Conservation (phyloP, 306 rosid genomes). For the Sphenostylis stenocarpa region DNA sequence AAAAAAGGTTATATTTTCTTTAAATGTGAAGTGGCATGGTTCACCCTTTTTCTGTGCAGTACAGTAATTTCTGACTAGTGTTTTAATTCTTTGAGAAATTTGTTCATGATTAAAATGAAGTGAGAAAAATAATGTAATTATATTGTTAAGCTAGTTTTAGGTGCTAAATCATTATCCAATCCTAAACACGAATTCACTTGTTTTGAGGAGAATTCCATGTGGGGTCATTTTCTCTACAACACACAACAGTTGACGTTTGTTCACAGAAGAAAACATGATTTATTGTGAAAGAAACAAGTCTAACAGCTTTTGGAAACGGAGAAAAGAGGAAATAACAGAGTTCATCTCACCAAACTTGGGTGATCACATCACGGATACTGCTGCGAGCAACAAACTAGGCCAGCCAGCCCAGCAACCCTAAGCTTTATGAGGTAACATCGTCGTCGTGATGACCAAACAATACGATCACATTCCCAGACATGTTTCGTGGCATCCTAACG, state of each 20-base stretch:
- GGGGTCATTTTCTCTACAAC: background rate
- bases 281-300: slow-evolving; percentile 30
- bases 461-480: slow-evolving; percentile 31
- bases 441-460: slow-evolving; percentile 28
- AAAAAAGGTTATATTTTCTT: background rate
- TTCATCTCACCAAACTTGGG: background rate
- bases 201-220: background rate
- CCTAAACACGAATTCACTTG: background rate
- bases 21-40: background rate
- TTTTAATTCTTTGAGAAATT: too few species aligned
- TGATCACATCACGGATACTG: slow-evolving; percentile 25
- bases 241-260: background rate
- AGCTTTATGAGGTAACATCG: slow-evolving; percentile 35
- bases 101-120: too few species aligned
- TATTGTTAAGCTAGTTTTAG: background rate
- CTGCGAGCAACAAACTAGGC: slow-evolving; percentile 11
- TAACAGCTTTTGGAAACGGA: background rate
- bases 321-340: background rate
- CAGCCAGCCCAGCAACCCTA: slow-evolving; percentile 6
- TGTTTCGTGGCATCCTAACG: slow-evolving; percentile 19
- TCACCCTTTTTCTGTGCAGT: background rate
- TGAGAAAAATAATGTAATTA: too few species aligned
- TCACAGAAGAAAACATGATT: slow-evolving; percentile 14
- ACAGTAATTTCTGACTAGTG: background rate
- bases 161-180: background rate